phyloP scores from a whole-genome alignment of 148 eudicot species.

The Vaccinium darrowii region DNA sequence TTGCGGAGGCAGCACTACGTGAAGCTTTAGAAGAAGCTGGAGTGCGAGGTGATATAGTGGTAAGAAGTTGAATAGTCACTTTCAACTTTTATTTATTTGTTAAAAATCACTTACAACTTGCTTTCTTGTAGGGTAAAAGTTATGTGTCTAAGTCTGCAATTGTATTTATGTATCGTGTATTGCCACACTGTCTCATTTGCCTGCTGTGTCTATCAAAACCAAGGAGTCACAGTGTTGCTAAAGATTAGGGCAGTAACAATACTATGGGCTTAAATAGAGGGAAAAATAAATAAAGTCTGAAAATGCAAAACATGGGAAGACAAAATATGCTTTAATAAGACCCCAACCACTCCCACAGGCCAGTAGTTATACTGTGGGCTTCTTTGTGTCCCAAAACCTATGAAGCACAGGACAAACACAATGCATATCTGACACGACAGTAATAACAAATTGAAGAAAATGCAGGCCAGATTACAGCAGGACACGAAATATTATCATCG shows the following conservation, averaged over 20 bases:
- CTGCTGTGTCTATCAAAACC: no score
- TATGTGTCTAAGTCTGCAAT: neutral
- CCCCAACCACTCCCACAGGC: neutral
- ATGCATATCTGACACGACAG: neutral
- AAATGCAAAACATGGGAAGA: neutral
- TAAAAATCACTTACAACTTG: neutral
- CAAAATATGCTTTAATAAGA: neutral
- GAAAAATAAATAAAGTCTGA: neutral
- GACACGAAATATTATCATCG: neutral
- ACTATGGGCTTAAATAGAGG: neutral
- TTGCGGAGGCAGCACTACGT: constrained; percentile 78
- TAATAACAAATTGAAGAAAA: neutral
- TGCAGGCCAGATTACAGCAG: neutral
- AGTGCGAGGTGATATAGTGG: constrained; percentile 78
- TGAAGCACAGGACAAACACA: no score
- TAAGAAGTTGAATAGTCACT: constrained; percentile 23
- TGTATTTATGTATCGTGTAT: neutral
- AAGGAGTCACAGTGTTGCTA: no score
- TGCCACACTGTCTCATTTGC: neutral
- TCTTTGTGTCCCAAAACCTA: neutral
- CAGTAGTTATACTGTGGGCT: neutral
- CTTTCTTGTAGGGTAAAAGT: neutral
- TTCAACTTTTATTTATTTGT: neutral
- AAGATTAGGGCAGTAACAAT: no score
- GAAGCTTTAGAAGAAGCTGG: constrained; percentile 96